phyloP scores from a whole-genome alignment of 495 filamentous ascomycete genomes.

The Terfezia claveryi region DNA sequence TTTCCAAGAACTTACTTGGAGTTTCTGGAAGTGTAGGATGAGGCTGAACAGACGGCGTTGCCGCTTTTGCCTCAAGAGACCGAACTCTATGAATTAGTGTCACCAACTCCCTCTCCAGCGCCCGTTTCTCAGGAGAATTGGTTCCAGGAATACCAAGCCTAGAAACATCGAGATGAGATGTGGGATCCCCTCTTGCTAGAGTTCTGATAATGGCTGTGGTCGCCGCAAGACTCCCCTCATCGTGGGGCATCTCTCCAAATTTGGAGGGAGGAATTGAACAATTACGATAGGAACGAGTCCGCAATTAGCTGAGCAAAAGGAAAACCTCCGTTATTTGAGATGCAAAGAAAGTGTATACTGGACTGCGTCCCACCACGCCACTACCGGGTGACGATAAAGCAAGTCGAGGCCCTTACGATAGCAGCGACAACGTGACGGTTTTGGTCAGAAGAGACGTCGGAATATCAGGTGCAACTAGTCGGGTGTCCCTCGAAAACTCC shows the following conservation, averaged over 20 bases:
- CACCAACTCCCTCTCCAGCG: constrained; percentile 26
- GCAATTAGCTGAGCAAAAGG: neutral
- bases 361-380: neutral
- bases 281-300: neutral
- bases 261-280: neutral
- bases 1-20: neutral
- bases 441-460: neutral
- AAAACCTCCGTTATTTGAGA: neutral
- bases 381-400: neutral
- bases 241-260: constrained; percentile 3
- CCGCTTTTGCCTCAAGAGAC: constrained; percentile 25
- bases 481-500: neutral
- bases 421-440: neutral
- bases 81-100: constrained; percentile 26
- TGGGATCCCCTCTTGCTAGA: constrained; percentile 15
- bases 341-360: neutral
- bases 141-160: constrained; percentile 24
- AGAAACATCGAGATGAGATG: neutral
- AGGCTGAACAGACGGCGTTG: constrained; percentile 9
- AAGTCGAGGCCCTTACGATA: neutral
- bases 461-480: neutral
- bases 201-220: constrained; percentile 14
- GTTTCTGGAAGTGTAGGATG: neutral
- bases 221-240: constrained; percentile 18
- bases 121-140: constrained; percentile 26